Evolutionary conservation across 163 green algal genomes (phyloP).

Genomic region (Coccomyxa subellipsoidea): DNA sequence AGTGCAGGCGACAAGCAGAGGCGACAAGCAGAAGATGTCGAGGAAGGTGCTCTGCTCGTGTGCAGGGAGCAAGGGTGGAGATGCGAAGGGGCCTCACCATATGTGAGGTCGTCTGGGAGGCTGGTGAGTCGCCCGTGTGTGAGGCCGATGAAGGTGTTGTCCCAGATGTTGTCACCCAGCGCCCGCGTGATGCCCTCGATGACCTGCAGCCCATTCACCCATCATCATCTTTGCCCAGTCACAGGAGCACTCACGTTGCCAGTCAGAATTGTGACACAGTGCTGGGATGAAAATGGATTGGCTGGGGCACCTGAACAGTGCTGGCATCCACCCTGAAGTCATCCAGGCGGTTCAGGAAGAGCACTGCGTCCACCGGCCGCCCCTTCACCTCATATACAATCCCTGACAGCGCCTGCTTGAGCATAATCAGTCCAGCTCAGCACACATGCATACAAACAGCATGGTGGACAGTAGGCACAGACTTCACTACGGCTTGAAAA

Average conservation of each 20-base stretch:
- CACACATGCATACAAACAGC: not conserved
- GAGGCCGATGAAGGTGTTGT: conserved; percentile 51
- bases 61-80: no score
- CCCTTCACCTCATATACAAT: conserved; percentile 23
- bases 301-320: conserved; percentile 33
- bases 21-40: no score
- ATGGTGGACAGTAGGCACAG: not conserved
- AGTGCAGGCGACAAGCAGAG: no score
- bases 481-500: not conserved
- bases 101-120: conserved; percentile 4
- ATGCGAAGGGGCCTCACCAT: not conserved
- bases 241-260: no score
- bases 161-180: conserved; percentile 56
- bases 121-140: conserved; percentile 37
- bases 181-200: conserved; percentile 40
- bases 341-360: conserved; percentile 73
- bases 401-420: conserved; percentile 28
- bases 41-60: not conserved
- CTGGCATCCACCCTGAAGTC: conserved; percentile 44
- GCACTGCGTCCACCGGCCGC: conserved; percentile 52
- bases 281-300: not conserved
- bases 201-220: conserved; percentile 15
- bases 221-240: no score
- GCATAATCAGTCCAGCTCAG: not conserved
- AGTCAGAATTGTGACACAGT: not conserved